These are phyloP conservation scores for Penicillium sumatraense DNA, from an alignment of 2,329 filamentous ascomycete species.

Conservation along the genomic window DNA sequence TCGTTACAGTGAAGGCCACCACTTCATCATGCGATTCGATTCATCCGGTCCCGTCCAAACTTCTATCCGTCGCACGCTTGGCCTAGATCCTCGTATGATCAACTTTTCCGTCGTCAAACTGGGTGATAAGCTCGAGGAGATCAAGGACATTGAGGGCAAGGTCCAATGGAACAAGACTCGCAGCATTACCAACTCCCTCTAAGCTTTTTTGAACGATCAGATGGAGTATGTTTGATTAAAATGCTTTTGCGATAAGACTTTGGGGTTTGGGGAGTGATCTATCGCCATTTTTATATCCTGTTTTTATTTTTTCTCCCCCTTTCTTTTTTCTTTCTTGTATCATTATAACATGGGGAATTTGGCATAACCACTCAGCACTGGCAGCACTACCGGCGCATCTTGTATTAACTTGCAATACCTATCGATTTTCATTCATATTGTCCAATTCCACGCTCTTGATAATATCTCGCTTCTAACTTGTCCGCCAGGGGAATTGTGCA, in stretches of 20 bases:
- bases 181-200: conserved; percentile 34
- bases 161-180: conserved; percentile 56
- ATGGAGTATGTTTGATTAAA: conserved; percentile 1
- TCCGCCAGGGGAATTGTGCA: conserved; percentile 3
- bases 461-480: neutral
- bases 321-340: conserved; percentile 34
- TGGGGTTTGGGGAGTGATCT: conserved; percentile 15
- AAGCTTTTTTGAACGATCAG: neutral
- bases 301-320: conserved; percentile 23
- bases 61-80: conserved; percentile 73
- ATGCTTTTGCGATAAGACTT: conserved; percentile 10
- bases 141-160: conserved; percentile 61
- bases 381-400: conserved; percentile 40
- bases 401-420: conserved; percentile 29
- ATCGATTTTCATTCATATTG: conserved; percentile 11
- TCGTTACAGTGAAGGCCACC: conserved; percentile 83
- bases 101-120: conserved; percentile 85
- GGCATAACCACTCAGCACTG: conserved; percentile 24
- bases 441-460: neutral
- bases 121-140: conserved; percentile 67
- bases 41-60: conserved; percentile 74
- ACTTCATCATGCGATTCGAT: conserved; percentile 98
- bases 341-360: conserved; percentile 30
- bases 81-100: conserved; percentile 88
- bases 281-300: conserved; percentile 9